Conservation (phyloP, 306 rosid species). For the Elaeagnus macrophylla region DNA sequence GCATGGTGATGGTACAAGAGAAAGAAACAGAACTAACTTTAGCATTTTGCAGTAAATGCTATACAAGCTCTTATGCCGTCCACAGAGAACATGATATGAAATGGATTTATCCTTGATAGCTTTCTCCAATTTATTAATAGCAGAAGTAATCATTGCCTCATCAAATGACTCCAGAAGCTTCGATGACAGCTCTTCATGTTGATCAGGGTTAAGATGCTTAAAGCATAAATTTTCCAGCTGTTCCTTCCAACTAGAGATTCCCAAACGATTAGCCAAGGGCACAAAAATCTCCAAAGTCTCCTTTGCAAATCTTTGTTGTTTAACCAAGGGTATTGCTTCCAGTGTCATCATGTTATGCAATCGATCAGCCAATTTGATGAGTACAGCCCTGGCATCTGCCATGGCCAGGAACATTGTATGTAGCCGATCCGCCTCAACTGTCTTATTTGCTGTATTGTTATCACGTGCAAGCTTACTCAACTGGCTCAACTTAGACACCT, state of each 20-base stretch:
- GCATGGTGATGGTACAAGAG: neutral
- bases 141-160: slow-evolving; percentile 70
- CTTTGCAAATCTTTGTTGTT: slow-evolving; percentile 87
- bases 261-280: slow-evolving; percentile 87
- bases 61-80: slow-evolving; percentile 88
- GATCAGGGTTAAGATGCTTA: slow-evolving; percentile 70
- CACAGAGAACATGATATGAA: slow-evolving; percentile 68
- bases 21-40: slow-evolving; percentile 43
- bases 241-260: slow-evolving; percentile 90
- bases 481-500: slow-evolving; percentile 94
- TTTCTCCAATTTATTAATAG: slow-evolving; percentile 47
- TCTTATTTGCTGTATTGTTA: slow-evolving; percentile 71
- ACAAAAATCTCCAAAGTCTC: slow-evolving; percentile 97
- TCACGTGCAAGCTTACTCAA: slow-evolving; percentile 95
- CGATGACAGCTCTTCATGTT: slow-evolving; percentile 60
- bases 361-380: slow-evolving; percentile 87
- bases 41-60: slow-evolving; percentile 82
- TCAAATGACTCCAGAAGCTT: slow-evolving; percentile 70
- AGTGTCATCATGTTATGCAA: slow-evolving; percentile 89
- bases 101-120: slow-evolving; percentile 60
- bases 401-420: slow-evolving; percentile 98
- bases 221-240: slow-evolving; percentile 78
- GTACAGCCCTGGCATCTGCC: slow-evolving; percentile 98
- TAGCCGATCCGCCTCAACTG: slow-evolving; percentile 81
- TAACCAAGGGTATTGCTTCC: slow-evolving; percentile 59